phyloP scores from a whole-genome alignment of 345 rosid genomes.

The Cochlearia excelsa region DNA sequence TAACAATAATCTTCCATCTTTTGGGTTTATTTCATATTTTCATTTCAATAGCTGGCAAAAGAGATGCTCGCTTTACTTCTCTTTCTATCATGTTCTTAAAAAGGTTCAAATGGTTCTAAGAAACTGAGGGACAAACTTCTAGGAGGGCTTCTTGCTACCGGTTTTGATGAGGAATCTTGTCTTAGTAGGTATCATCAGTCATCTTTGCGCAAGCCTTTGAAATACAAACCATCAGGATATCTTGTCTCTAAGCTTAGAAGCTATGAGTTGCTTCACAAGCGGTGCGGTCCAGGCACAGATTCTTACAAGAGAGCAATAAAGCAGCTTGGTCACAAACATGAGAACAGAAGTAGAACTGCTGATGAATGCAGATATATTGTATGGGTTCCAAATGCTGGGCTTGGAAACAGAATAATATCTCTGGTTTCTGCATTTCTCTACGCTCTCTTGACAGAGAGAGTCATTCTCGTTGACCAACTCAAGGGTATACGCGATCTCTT shows the following conservation, averaged over 20 bases:
- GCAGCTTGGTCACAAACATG: conserved; percentile 17
- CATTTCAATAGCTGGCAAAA: neutral
- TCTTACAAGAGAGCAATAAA: conserved; percentile 29
- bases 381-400: conserved; percentile 34
- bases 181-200: conserved; percentile 32
- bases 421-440: conserved; percentile 45
- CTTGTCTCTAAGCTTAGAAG: conserved; percentile 38
- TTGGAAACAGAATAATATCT: conserved; percentile 45
- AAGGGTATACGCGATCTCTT: conserved; percentile 37
- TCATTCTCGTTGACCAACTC: conserved; percentile 36
- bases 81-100: no score
- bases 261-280: conserved; percentile 41
- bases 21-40: neutral
- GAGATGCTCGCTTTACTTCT: no score
- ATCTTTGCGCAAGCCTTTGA: conserved; percentile 31
- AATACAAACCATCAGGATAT: conserved; percentile 27
- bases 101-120: conserved; percentile 8
- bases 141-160: conserved; percentile 36
- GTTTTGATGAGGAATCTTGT: conserved; percentile 34
- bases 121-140: conserved; percentile 24
- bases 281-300: conserved; percentile 36
- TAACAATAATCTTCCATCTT: conserved; percentile 2
- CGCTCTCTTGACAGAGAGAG: conserved; percentile 39
- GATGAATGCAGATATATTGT: conserved; percentile 40
- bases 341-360: neutral